phyloP scores from a whole-genome alignment of 2,329 filamentous ascomycete species.

The Aspergillus sclerotialis region DNA sequence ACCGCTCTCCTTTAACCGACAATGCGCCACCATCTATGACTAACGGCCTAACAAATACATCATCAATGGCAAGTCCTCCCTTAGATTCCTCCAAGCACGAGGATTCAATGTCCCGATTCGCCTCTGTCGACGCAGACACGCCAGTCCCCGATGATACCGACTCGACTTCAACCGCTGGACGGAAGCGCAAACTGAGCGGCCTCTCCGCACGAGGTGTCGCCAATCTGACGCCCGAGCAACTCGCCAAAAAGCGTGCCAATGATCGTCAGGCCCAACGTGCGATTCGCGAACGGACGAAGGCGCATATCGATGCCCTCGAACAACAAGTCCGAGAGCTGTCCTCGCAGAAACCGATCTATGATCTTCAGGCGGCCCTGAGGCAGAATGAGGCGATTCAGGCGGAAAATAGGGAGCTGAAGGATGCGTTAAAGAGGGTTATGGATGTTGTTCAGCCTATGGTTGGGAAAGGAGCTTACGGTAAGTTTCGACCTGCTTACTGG shows the following conservation, averaged over 20 bases:
- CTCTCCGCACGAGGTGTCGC: conserved; percentile 65
- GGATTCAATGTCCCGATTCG: conserved; percentile 18
- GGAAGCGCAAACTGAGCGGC: conserved; percentile 37
- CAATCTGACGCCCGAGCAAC: conserved; percentile 78
- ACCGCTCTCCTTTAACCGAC: too few species aligned
- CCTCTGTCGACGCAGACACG: conserved; percentile 17
- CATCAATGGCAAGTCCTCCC: conserved; percentile 2
- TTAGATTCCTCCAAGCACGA: conserved; percentile 16
- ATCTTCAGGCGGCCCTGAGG: conserved; percentile 67
- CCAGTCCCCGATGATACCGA: conserved; percentile 10
- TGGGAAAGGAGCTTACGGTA: too few species aligned
- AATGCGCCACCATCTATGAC: conserved; percentile 5
- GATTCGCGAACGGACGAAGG: conserved; percentile 74
- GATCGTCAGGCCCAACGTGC: conserved; percentile 81
- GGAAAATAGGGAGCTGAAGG: conserved; percentile 73
- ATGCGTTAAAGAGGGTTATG: conserved; percentile 59
- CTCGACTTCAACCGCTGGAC: conserved; percentile 19
- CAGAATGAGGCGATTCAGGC: conserved; percentile 71
- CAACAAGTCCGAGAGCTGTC: conserved; percentile 67
- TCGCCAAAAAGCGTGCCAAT: conserved; percentile 86
- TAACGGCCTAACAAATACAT: not conserved
- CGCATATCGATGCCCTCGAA: conserved; percentile 70
- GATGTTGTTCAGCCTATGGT: conserved; percentile 43
- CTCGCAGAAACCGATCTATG: conserved; percentile 73
- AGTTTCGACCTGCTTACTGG: too few species aligned